Evolutionary conservation across 139 green algal genomes (phyloP).

Genomic region (Picochlorum sp.): DNA sequence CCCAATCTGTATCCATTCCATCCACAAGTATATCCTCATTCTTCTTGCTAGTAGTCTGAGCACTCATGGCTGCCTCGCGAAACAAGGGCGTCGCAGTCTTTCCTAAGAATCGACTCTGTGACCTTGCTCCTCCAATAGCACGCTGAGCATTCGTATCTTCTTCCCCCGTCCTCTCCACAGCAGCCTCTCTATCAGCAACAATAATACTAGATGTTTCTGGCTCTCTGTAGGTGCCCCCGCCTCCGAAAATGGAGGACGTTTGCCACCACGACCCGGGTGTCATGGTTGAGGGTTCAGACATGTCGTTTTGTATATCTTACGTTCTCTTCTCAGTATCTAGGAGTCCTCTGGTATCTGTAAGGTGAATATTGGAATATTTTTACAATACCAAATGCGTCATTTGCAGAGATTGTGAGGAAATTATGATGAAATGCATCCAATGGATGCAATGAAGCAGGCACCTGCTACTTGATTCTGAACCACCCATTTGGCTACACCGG

Average conservation of each 20-base stretch:
- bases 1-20: background rate
- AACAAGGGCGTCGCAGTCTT: constrained; percentile 23
- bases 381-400: too few relatives aligned
- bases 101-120: constrained; percentile 26
- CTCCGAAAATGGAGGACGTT: background rate
- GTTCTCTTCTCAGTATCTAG: background rate
- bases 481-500: too few relatives aligned
- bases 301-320: too few relatives aligned
- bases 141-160: background rate
- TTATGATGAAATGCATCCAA: too few relatives aligned
- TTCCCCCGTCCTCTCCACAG: background rate
- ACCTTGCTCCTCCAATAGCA: constrained; percentile 12
- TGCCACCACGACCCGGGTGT: background rate
- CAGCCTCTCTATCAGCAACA: too few relatives aligned
- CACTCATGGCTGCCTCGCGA: background rate
- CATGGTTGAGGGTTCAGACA: background rate
- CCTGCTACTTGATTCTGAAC: too few relatives aligned
- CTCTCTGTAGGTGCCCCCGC: too few relatives aligned
- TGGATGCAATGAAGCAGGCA: too few relatives aligned
- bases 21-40: background rate
- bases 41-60: background rate
- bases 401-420: too few relatives aligned
- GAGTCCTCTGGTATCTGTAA: too few relatives aligned
- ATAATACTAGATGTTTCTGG: too few relatives aligned
- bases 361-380: too few relatives aligned